Evolutionary conservation across 2,329 filamentous ascomycete genomes (phyloP).

Genomic region (Talaromyces pinophilus): DNA sequence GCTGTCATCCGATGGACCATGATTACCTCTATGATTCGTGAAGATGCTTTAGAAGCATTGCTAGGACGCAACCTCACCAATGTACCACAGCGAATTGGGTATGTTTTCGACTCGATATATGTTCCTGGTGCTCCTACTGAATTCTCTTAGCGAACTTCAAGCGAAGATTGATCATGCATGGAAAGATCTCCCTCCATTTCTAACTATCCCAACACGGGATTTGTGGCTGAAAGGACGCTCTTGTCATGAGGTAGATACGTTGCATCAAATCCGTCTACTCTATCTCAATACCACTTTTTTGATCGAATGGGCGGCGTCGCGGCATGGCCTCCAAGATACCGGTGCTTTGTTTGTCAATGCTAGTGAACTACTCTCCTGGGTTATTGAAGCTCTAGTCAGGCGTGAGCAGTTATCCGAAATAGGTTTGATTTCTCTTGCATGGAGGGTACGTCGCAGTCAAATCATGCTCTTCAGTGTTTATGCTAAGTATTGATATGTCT

Average conservation of each 20-base stretch:
- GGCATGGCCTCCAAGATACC: constrained; percentile 17
- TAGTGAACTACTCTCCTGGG: constrained; percentile 20
- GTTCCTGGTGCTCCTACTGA: too few relatives aligned
- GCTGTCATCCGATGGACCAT: constrained; percentile 20
- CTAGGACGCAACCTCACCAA: constrained; percentile 18
- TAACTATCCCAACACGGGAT: constrained; percentile 10
- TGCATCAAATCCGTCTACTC: constrained; percentile 20
- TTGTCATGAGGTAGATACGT: constrained; percentile 16
- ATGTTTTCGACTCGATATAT: background rate
- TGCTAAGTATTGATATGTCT: background rate
- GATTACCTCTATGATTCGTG: constrained; percentile 22
- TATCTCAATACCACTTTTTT: constrained; percentile 21
- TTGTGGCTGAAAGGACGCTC: constrained; percentile 19
- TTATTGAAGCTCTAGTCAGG: constrained; percentile 20
- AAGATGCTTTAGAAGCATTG: constrained; percentile 21
- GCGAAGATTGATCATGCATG: constrained; percentile 21
- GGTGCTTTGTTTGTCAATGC: constrained; percentile 15
- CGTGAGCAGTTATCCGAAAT: constrained; percentile 19
- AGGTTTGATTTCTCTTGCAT: constrained; percentile 18
- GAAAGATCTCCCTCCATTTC: constrained; percentile 20
- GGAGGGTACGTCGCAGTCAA: constrained; percentile 14
- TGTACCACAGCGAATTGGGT: constrained; percentile 20
- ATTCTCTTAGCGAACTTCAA: background rate
- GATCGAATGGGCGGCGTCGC: constrained; percentile 22
- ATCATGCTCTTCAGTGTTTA: background rate